phyloP scores from a whole-genome alignment of 805 yeast species.

The Kodamaea sagamina region DNA sequence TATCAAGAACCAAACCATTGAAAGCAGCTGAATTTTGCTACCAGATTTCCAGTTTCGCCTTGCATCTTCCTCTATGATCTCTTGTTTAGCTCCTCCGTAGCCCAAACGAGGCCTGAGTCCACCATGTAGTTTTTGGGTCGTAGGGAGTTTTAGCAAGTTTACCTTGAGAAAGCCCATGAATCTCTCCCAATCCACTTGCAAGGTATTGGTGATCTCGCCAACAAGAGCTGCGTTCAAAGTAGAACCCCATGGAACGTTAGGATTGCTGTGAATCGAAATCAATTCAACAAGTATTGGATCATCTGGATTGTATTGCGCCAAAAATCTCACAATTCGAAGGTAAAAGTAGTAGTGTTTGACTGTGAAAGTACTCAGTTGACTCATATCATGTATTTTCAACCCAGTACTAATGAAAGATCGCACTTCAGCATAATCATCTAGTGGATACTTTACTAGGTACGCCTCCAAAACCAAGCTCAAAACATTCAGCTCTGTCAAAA shows the following conservation, averaged over 20 bases:
- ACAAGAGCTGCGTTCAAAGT: slow-evolving; percentile 11
- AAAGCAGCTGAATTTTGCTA: slow-evolving; percentile 23
- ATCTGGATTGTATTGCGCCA: slow-evolving; percentile 15
- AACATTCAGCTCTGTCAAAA: not conserved
- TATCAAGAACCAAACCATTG: slow-evolving; percentile 30
- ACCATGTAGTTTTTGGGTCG: slow-evolving; percentile 9
- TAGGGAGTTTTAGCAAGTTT: slow-evolving; percentile 11
- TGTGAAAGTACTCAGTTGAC: not conserved
- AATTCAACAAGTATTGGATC: not conserved
- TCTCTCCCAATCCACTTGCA: slow-evolving; percentile 1
- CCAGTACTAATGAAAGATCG: not conserved
- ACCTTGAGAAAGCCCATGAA: slow-evolving; percentile 5
- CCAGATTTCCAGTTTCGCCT: slow-evolving; percentile 32
- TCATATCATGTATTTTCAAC: not conserved
- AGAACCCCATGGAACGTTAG: slow-evolving; percentile 33
- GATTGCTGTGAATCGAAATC: slow-evolving; percentile 24
- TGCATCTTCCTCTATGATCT: slow-evolving; percentile 25
- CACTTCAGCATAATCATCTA: not conserved
- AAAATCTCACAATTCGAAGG: slow-evolving; percentile 3
- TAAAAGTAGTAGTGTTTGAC: not conserved
- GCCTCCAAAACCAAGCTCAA: slow-evolving; percentile 1
- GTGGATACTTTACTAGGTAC: not conserved
- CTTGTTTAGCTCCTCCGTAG: slow-evolving; percentile 20
- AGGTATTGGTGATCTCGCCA: not conserved
- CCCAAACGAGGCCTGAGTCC: slow-evolving; percentile 26